phyloP scores from a whole-genome alignment of 805 yeast genomes.

The Metschnikowia similis region DNA sequence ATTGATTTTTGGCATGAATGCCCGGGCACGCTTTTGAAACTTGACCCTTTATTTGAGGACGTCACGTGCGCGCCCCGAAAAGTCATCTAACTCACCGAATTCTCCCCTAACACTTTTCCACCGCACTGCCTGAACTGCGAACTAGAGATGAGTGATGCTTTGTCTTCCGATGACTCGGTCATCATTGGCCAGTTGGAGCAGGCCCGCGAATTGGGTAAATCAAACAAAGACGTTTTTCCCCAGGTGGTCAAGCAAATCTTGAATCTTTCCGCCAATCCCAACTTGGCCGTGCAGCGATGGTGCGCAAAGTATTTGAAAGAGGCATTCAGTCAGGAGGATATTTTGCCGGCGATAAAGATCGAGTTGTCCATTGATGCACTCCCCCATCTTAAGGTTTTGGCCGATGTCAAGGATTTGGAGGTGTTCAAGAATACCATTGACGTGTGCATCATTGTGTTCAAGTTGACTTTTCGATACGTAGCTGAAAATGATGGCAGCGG shows the following conservation, averaged over 20 bases:
- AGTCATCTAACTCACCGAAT: background rate
- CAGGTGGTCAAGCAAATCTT: constrained; percentile 43
- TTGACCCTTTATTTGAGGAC: too few species aligned
- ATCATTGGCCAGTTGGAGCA: constrained; percentile 32
- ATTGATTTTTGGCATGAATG: background rate
- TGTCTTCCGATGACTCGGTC: constrained; percentile 11
- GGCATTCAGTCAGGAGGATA: constrained; percentile 29
- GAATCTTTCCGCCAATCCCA: constrained; percentile 33
- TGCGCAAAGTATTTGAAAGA: constrained; percentile 37
- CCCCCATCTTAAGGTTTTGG: constrained; percentile 26
- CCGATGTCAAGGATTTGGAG: constrained; percentile 26
- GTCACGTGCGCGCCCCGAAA: constrained; percentile 3
- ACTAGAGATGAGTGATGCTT: background rate
- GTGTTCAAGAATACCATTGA: constrained; percentile 31
- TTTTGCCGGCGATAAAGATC: constrained; percentile 26
- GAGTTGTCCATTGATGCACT: constrained; percentile 41
- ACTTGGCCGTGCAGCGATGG: constrained; percentile 35
- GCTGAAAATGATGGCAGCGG: constrained; percentile 44
- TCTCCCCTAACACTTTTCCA: background rate
- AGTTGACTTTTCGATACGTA: constrained; percentile 42
- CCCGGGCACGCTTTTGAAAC: too few species aligned
- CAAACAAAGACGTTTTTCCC: constrained; percentile 29
- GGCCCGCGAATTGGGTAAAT: constrained; percentile 34
- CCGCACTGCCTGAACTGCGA: background rate
- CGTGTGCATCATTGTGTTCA: constrained; percentile 39